Conservation (phyloP, 2,329 filamentous ascomycete species). For the Fusarium annulatum region DNA sequence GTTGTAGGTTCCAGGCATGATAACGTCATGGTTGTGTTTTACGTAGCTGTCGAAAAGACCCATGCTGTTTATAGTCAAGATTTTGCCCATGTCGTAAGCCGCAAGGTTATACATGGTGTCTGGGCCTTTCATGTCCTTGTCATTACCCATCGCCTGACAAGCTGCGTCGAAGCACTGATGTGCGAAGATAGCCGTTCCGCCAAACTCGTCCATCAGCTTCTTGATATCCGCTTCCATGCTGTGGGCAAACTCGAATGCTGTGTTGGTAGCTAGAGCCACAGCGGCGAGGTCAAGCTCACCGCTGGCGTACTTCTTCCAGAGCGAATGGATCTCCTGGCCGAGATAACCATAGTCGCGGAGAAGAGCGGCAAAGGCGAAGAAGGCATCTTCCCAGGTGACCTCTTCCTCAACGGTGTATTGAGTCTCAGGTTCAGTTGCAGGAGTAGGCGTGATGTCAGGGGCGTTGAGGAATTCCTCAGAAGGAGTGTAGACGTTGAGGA, state of each 20-base stretch:
- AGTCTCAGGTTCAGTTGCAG: not conserved
- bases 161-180: not conserved
- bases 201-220: conserved; percentile 34
- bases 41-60: conserved; percentile 1
- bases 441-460: conserved; percentile 5
- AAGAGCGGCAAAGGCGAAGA: conserved; percentile 24
- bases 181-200: not conserved
- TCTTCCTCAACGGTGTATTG: conserved; percentile 26
- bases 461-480: conserved; percentile 34
- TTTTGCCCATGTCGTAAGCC: conserved; percentile 22
- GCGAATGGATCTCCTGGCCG: not conserved
- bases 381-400: conserved; percentile 6
- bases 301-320: conserved; percentile 15
- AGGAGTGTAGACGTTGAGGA: conserved; percentile 26
- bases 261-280: conserved; percentile 35
- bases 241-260: conserved; percentile 34
- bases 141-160: conserved; percentile 5
- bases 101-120: no score
- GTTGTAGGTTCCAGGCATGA: conserved; percentile 19
- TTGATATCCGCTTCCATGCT: conserved; percentile 59
- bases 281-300: conserved; percentile 30
- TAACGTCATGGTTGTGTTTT: accelerated
- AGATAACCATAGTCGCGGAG: conserved; percentile 17
- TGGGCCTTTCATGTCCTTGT: no score
- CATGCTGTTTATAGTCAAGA: conserved; percentile 3